Evolutionary conservation across 2,329 filamentous ascomycete species (phyloP), one percentile per base, ranked within the genome.

Genomic region (Neonectria faginata): DNA sequence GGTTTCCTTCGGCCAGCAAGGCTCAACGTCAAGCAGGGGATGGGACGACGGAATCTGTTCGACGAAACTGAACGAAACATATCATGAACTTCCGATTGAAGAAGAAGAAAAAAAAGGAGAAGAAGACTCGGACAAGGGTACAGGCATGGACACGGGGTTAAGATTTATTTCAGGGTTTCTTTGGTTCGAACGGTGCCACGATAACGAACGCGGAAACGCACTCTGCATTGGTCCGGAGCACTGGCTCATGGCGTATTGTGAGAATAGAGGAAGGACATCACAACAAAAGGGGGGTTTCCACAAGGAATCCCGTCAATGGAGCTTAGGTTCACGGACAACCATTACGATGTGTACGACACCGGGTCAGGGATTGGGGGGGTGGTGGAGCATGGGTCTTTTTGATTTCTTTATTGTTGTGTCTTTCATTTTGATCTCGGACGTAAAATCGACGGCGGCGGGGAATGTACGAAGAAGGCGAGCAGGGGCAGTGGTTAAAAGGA

Each of bases 331-430:
- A 50, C 51, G 56, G 63, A 42, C 61, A 61, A 62, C 51, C 56
- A 57, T 69, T 59, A 70, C 50, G 69, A 70, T 51, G 48, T 72
- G 69, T 70, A 73, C 62, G 71, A 72, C 63, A 62, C 59, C 45
- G 48, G 65, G 64, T 53, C 53, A 56, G 53, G 61, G 66, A 62
- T 50, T 51, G 56, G 62, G 22, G 62, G 22, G 42, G n/a, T n/a
- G 60, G 53, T 41, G 63, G 52, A 42, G 48, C 47, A 56, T 42
- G 22, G 47, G 60, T 63, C 51, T 62, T 51, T 57, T 56, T 56
- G 53, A 20, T 64, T 66, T 48, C 27, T 33, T 67, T 16, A 50
- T 60, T 51, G 27, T 50, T 57, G 31, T 22, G 33, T 52, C 33
- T 50, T 22, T 45, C 7, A 33, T 54, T 41, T 55, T 31, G 18